Evolutionary conservation across 257 asterid genomes (phyloP).

Genomic region (Nicotiana paniculata): DNA sequence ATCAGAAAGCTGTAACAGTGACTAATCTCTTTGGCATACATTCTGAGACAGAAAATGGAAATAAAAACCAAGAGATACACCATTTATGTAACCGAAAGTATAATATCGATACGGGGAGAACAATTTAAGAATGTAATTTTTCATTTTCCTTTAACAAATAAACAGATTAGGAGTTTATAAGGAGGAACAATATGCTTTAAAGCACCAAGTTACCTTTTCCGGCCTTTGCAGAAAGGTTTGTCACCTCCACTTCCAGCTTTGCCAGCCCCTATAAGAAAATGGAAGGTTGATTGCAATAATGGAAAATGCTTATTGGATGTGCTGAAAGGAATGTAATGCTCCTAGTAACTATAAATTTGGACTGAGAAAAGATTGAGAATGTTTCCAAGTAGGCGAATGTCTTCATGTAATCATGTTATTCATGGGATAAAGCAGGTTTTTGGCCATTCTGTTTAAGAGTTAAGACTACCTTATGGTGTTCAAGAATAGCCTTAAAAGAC

Average conservation of each 20-base stretch:
- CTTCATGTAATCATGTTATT: not conserved
- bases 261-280: conserved; percentile 62
- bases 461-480: not conserved
- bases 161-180: not conserved
- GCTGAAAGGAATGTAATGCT: not conserved
- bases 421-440: not conserved
- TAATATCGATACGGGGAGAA: not conserved
- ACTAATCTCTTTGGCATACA: not conserved
- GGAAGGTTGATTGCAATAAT: not conserved
- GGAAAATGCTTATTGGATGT: not conserved
- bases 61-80: not conserved
- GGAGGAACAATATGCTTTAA: conserved; percentile 1
- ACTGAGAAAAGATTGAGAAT: not conserved
- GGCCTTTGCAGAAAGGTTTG: conserved; percentile 98
- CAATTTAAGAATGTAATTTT: not conserved
- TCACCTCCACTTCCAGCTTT: conserved; percentile 96
- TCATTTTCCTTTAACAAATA: not conserved
- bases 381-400: conserved; percentile 3
- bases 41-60: not conserved
- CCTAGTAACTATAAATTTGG: not conserved
- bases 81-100: not conserved
- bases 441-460: not conserved
- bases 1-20: not conserved
- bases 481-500: conserved; percentile 2
- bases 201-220: conserved; percentile 72